Evolutionary conservation across 148 eudicot species (phyloP), one percentile per base, ranked within the genome.

Genomic region (Camellia japonica): DNA sequence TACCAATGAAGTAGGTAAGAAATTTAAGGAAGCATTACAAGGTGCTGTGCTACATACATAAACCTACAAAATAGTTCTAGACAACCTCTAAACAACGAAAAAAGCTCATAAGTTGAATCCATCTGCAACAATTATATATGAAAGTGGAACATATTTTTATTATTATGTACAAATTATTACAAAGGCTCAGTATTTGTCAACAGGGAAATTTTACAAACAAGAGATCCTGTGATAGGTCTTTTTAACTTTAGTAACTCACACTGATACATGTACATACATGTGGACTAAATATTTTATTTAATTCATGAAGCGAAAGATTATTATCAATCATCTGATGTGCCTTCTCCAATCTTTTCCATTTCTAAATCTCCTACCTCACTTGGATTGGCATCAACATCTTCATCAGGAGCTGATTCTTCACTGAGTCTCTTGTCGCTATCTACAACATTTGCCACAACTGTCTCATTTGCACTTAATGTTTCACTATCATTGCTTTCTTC

Each of bases 341-440:
- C 80, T 64, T 72, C 69, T 43, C 60, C 63, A 15, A 16, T 44
- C 44, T 43, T 78, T 80, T 84, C 68, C 73, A 9, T 78, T 54
- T 65, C 55, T 38, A 74, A 55, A 20, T 77, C 55, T 55, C 46
- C 44, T 19, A 64, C 52, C 51, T 62, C 16, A 62, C 52, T 38
- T 62, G 47, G 66, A 51, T 1, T 64, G 52, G 68, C 72, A 75
- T 49, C 66, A 59, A 5, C 49, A 75, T 73, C 66, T 59, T 58
- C 79, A 67, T 15, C 68, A 72, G 54, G 55, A 44, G 61, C 68
- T 18, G 69, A 19, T 51, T 84, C 62, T 76, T 72, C 70, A 64
- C 38, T 30, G 38, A 71, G 30, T 71, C 15, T 41, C 71, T 19
- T 41, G 7, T 58, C 55, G 51, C 46, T 67, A 2, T 19, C 76